These are phyloP conservation scores for Podaxis sp. DNA, from an alignment of 768 basidiomycete genomes.

Conservation along the genomic window DNA sequence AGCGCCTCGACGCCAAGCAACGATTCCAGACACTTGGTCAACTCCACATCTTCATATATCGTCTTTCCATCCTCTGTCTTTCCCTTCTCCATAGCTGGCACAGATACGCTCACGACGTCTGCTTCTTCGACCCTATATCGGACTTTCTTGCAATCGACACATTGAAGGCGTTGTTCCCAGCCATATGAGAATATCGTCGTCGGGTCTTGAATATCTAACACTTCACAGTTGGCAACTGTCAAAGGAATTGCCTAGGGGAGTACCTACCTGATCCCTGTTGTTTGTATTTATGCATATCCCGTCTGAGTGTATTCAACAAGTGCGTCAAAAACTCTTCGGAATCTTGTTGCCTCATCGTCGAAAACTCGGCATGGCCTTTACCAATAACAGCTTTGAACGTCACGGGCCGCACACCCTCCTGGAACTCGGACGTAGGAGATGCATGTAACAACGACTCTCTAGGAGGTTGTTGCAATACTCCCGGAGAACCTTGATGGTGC, in stretches of 20 bases:
- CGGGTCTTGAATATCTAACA: constrained; percentile 44
- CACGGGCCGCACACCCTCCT: constrained; percentile 78
- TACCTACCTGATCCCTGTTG: constrained; percentile 30
- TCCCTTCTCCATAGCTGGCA: constrained; percentile 62
- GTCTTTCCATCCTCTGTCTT: constrained; percentile 60
- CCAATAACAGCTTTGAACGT: constrained; percentile 90
- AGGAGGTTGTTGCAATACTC: not conserved
- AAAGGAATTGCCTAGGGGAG: no score
- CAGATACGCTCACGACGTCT: constrained; percentile 78
- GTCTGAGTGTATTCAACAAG: constrained; percentile 69
- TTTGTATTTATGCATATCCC: constrained; percentile 55
- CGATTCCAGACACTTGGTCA: constrained; percentile 60
- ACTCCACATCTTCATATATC: constrained; percentile 57
- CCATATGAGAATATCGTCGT: constrained; percentile 79
- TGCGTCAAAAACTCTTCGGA: constrained; percentile 92
- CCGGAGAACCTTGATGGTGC: not conserved
- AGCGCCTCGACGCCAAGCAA: constrained; percentile 60
- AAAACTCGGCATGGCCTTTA: constrained; percentile 89
- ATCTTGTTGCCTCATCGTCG: constrained; percentile 97
- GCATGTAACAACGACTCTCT: constrained; percentile 19
- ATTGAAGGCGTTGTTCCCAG: constrained; percentile 86
- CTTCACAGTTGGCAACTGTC: not conserved
- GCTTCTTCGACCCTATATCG: constrained; percentile 75
- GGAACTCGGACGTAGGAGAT: constrained; percentile 58
- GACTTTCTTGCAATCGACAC: constrained; percentile 73